These are phyloP conservation scores for Alloascoidea hylecoeti DNA, from an alignment of 805 yeast genomes.

Conservation along the genomic window DNA sequence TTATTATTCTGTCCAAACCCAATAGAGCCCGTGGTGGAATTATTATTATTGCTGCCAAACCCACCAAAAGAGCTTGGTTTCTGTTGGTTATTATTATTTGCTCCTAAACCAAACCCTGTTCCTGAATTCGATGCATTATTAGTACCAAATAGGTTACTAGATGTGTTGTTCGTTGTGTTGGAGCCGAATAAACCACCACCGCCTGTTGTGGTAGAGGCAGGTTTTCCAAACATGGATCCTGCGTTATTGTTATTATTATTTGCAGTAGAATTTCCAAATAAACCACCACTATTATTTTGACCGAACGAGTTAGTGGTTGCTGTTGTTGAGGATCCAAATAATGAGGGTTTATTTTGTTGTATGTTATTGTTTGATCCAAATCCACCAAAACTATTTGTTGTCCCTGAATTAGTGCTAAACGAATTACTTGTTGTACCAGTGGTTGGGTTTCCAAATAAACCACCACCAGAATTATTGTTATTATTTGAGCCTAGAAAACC, in stretches of 20 bases:
- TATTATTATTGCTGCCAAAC: constrained; percentile 10
- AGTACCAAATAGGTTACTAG: too few relatives aligned
- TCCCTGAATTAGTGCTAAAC: background rate
- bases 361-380: constrained; percentile 17
- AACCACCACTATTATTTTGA: constrained; percentile 10
- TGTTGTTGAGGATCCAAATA: constrained; percentile 7
- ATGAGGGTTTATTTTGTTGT: constrained; percentile 7
- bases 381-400: constrained; percentile 12
- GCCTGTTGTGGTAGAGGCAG: constrained; percentile 4
- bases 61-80: constrained; percentile 11
- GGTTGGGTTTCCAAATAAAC: constrained; percentile 6
- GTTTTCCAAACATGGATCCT: constrained; percentile 3
- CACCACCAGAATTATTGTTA: constrained; percentile 7
- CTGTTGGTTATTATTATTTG: too few relatives aligned
- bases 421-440: too few relatives aligned
- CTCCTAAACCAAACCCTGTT: too few relatives aligned
- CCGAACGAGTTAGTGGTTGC: constrained; percentile 18
- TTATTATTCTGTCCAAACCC: constrained; percentile 11
- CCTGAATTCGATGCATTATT: too few relatives aligned
- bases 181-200: constrained; percentile 13
- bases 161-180: too few relatives aligned
- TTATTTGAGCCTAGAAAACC: constrained; percentile 9
- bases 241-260: constrained; percentile 2
- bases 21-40: constrained; percentile 9
- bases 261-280: constrained; percentile 7